Base-by-base conservation (phyloP, 2,329 filamentous ascomycete species). In the Elsinoe ampelina region DNA sequence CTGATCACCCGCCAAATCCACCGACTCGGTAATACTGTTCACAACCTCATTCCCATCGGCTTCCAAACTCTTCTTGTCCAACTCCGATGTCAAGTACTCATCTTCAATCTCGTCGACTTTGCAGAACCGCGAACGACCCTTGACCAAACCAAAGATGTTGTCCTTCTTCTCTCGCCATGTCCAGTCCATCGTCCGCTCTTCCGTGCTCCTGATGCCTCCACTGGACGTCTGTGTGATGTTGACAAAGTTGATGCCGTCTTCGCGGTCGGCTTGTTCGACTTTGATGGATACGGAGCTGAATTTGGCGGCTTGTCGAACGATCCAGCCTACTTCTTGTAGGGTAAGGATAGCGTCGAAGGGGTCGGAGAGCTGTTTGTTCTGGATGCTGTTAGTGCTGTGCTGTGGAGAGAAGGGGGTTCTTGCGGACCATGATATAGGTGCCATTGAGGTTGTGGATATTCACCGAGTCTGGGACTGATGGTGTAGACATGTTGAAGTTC, bases 291-390 rank as follows among this genome's bases (percentile, higher is more conserved):
- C 73, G 45, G 82, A 85, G 32, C 88, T 86, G 32, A 83, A 69
- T 63, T 76, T 71, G 69, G 95, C 82, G 59, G 80, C 82, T 74
- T 70, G 63, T 20, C 66, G 66, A 22, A 70, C 63, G 15, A 70
- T 59, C 61, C 64, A 70, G 57, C 71, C 68, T 39, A 78, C 65
- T 62, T 71, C 71, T 65, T 77, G 75, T 42, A 59, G n/a, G 7
- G 19, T 4, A 58, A 95, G 83, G 60, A 86, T 80, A 1, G 82
- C 75, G 59, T 90, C 86, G 48, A 83, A 74, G 62, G 78, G 73
- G 70, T 86, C 84, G 58, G 87, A 90, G 63, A 90, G 76, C 60
- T 75, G 72, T 69, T 87, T 86, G 79, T 93, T 91, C 88, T 92
- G 66, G 51, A 60, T 36, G 20, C 5, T 12, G 12, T 54, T 19